These are phyloP conservation scores for Rhizopogon rudus DNA, from an alignment of 768 basidiomycete genomes.

Conservation along the genomic window DNA sequence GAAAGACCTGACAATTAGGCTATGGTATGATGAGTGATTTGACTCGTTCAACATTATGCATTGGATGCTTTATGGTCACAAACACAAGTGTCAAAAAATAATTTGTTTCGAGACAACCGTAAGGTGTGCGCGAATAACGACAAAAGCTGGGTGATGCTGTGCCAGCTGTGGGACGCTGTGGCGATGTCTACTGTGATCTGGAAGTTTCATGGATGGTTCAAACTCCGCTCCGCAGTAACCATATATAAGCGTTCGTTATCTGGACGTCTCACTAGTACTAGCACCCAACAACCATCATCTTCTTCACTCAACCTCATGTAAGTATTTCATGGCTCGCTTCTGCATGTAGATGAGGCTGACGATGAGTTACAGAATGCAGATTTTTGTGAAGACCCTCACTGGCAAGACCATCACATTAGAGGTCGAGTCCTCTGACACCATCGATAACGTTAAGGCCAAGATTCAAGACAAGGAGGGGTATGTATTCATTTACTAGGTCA, in stretches of 20 bases:
- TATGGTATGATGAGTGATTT: conserved; percentile 66
- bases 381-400: conserved; percentile 85
- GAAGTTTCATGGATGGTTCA: neutral
- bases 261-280: neutral
- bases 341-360: neutral
- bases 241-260: neutral
- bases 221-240: neutral
- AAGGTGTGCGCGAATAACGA: too few species aligned
- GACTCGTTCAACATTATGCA: neutral
- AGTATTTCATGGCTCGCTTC: neutral
- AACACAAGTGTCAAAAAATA: too few species aligned
- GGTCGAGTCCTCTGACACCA: conserved; percentile 75
- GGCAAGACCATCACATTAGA: conserved; percentile 91
- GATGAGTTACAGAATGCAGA: conserved; percentile 54
- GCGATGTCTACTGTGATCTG: too few species aligned
- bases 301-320: neutral
- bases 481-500: conserved; percentile 10
- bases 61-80: neutral
- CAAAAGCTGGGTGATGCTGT: too few species aligned
- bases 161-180: too few species aligned
- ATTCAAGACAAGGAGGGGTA: conserved; percentile 81
- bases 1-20: conserved; percentile 76
- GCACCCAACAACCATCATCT: neutral
- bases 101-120: too few species aligned
- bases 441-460: conserved; percentile 80